Percentiles rank a stretch among this genome's conserved stretches.
These are phyloP conservation scores for Saururus chinensis DNA, from an alignment of 164 flowering plant species.

Conservation along the genomic window DNA sequence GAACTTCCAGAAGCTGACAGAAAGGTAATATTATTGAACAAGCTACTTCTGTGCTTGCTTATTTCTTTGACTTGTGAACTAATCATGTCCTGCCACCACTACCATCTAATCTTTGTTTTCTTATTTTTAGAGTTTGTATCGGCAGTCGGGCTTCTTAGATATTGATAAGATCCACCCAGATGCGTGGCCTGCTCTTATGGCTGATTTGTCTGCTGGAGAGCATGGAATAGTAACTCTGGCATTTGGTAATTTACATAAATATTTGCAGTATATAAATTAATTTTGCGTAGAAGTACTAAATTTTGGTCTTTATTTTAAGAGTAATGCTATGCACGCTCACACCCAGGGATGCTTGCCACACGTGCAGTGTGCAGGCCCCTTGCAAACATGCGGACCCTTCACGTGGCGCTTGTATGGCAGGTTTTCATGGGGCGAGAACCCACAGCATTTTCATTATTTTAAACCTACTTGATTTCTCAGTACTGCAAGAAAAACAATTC, in stretches of 20 bases:
- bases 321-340: background rate
- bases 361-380: too few species aligned
- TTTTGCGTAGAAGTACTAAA: background rate
- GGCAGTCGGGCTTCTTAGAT: constrained; percentile 77
- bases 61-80: background rate
- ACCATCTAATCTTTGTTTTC: background rate
- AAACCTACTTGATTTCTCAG: too few species aligned
- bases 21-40: constrained; percentile 35
- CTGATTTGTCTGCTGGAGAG: constrained; percentile 77
- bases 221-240: constrained; percentile 82
- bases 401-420: too few species aligned
- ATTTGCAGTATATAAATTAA: background rate
- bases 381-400: too few species aligned
- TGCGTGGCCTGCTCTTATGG: constrained; percentile 94
- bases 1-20: constrained; percentile 77
- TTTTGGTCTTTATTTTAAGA: too few species aligned
- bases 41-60: background rate
- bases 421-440: too few species aligned
- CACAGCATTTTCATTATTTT: too few species aligned
- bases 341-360: too few species aligned
- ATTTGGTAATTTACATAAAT: constrained; percentile 43
- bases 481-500: too few species aligned
- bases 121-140: constrained; percentile 42
- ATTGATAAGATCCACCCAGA: constrained; percentile 77
- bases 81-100: background rate